Evolutionary conservation across 345 rosid species (phyloP).

Genomic region (Populus euphratica): DNA sequence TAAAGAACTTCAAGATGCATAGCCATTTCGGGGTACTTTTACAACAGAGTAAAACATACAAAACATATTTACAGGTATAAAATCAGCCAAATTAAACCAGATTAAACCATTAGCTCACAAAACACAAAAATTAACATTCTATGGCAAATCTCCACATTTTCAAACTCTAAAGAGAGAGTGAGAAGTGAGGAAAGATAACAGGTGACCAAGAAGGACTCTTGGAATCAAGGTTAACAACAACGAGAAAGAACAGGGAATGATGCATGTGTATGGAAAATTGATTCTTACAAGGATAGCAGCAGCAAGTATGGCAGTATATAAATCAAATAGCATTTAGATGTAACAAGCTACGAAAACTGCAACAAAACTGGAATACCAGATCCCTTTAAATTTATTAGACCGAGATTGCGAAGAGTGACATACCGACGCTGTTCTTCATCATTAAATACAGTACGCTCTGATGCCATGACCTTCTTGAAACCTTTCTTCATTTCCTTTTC

Average conservation of each 20-base stretch:
- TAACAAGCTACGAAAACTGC: not conserved
- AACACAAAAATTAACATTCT: no score
- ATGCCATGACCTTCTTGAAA: constrained; percentile 46
- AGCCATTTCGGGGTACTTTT: no score
- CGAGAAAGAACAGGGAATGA: not conserved
- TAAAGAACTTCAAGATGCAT: no score
- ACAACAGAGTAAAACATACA: no score
- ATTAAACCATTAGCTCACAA: no score
- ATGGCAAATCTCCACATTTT: not conserved
- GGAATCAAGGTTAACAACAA: not conserved
- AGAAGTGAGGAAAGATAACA: not conserved
- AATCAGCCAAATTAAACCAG: no score
- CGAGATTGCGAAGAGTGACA: constrained; percentile 6
- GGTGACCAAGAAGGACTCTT: not conserved
- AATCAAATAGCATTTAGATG: not conserved
- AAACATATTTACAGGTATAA: no score
- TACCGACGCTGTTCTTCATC: constrained; percentile 97
- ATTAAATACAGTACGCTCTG: constrained; percentile 84
- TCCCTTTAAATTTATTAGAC: not conserved
- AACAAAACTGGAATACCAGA: not conserved
- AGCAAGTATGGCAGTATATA: no score
- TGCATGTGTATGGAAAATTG: not conserved
- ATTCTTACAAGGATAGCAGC: not conserved
- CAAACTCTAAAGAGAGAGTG: not conserved
- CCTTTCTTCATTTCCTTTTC: constrained; percentile 71